Percentiles rank a stretch among this genome's conserved stretches.
phyloP scores from a whole-genome alignment of 2,329 filamentous ascomycete species.

The Penicillium concentricum region DNA sequence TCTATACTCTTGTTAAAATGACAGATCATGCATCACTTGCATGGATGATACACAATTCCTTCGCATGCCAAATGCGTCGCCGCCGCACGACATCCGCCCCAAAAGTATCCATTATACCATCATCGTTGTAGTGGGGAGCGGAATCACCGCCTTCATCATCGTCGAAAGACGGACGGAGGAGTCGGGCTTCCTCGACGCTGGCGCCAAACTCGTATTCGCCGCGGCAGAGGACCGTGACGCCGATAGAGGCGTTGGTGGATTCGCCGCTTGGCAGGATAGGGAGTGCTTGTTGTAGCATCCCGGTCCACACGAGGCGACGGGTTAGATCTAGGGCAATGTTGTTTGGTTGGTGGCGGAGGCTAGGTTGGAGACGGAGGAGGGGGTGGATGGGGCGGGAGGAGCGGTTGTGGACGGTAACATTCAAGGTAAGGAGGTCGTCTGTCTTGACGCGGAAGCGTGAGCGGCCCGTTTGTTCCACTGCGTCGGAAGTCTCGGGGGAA shows the following conservation, averaged over 20 bases:
- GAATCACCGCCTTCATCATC: constrained; percentile 5
- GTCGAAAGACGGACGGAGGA: constrained; percentile 37
- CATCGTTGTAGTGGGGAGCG: constrained; percentile 22
- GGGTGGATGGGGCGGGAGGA: constrained; percentile 66
- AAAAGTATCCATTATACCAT: constrained; percentile 39
- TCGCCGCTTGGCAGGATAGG: constrained; percentile 61
- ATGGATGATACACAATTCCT: constrained; percentile 47
- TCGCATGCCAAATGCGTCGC: constrained; percentile 46
- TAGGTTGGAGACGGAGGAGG: constrained; percentile 73
- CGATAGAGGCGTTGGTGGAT: constrained; percentile 62
- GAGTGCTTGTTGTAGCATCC: constrained; percentile 73
- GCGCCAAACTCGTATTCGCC: constrained; percentile 82
- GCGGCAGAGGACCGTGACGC: constrained; percentile 71
- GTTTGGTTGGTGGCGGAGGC: constrained; percentile 69
- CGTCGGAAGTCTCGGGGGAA: constrained; percentile 11
- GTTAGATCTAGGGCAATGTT: constrained; percentile 76
- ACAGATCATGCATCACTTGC: constrained; percentile 23
- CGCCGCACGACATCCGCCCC: constrained; percentile 40
- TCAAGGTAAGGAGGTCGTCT: constrained; percentile 68
- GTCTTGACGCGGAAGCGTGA: constrained; percentile 50
- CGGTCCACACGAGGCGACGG: constrained; percentile 80
- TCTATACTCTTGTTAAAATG: not conserved
- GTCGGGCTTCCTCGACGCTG: constrained; percentile 73
- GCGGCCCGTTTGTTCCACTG: constrained; percentile 43
- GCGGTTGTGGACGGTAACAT: constrained; percentile 72